phyloP scores from a whole-genome alignment of 176 grass and related monocot genomes.

The Phoenix dactylifera region DNA sequence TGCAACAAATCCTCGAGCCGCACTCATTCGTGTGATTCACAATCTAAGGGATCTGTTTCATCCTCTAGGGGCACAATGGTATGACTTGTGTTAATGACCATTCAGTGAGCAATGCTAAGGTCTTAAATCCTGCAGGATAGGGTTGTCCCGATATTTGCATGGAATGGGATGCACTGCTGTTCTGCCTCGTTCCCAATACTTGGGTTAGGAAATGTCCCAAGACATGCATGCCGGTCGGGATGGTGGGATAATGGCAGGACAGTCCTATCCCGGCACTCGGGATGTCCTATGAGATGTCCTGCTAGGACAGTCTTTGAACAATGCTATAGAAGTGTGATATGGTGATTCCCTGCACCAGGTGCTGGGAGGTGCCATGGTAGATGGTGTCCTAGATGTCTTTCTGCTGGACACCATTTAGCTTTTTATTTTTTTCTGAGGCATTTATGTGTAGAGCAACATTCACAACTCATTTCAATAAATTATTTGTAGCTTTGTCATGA shows the following conservation, averaged over 20 bases:
- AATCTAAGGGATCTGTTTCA: conserved; percentile 51
- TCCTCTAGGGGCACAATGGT: conserved; percentile 43
- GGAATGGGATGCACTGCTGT: no score
- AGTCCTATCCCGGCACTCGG: no score
- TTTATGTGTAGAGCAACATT: background rate
- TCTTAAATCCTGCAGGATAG: no score
- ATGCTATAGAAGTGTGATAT: no score
- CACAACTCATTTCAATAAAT: background rate
- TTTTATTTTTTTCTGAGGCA: background rate
- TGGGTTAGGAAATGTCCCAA: no score
- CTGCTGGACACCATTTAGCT: background rate
- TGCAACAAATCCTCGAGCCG: conserved; percentile 49
- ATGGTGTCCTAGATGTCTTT: background rate
- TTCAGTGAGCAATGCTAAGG: no score
- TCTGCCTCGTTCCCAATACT: no score
- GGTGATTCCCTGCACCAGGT: background rate
- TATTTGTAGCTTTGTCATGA: conserved; percentile 1
- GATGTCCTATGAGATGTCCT: no score
- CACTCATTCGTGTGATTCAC: conserved; percentile 69
- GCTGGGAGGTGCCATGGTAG: background rate
- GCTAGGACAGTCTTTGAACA: no score
- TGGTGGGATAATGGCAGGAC: no score
- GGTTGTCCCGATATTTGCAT: no score
- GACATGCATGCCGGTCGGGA: no score
- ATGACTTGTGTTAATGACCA: conserved; percentile 15